Evolutionary conservation across 805 yeast species (phyloP).

Genomic region (Candida loeiensis): DNA sequence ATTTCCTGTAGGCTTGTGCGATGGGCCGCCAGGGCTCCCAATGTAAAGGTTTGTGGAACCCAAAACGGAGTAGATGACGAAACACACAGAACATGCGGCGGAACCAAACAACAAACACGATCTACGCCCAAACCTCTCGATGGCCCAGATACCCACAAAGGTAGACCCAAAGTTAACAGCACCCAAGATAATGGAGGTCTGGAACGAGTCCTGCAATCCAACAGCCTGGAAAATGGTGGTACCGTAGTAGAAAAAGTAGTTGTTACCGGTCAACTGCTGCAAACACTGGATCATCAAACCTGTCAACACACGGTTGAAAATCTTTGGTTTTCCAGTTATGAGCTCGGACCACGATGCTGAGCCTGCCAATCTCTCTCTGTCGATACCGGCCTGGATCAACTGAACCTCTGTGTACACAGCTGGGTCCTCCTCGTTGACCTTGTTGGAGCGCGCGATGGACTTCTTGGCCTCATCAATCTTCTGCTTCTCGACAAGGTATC

Average conservation of each 20-base stretch:
- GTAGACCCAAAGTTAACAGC: constrained; percentile 55
- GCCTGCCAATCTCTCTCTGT: constrained; percentile 25
- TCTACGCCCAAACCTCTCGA: constrained; percentile 56
- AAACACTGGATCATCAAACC: constrained; percentile 33
- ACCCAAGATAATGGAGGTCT: constrained; percentile 57
- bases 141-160: constrained; percentile 47
- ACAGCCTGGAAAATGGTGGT: constrained; percentile 57
- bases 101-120: constrained; percentile 48
- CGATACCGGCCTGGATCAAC: constrained; percentile 28
- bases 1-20: constrained; percentile 29
- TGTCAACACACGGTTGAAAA: constrained; percentile 20
- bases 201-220: constrained; percentile 53
- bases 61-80: constrained; percentile 23
- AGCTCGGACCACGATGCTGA: constrained; percentile 25
- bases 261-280: constrained; percentile 62
- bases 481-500: constrained; percentile 22
- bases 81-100: constrained; percentile 22
- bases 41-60: constrained; percentile 20
- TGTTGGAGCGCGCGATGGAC: constrained; percentile 24
- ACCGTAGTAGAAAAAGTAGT: constrained; percentile 65
- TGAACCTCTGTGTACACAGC: constrained; percentile 23
- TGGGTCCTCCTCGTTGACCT: constrained; percentile 21
- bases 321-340: constrained; percentile 25
- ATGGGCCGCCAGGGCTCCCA: constrained; percentile 29
- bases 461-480: constrained; percentile 24